phyloP scores from a whole-genome alignment of 2,329 filamentous ascomycete genomes.

The Calonectria fujianensis region DNA sequence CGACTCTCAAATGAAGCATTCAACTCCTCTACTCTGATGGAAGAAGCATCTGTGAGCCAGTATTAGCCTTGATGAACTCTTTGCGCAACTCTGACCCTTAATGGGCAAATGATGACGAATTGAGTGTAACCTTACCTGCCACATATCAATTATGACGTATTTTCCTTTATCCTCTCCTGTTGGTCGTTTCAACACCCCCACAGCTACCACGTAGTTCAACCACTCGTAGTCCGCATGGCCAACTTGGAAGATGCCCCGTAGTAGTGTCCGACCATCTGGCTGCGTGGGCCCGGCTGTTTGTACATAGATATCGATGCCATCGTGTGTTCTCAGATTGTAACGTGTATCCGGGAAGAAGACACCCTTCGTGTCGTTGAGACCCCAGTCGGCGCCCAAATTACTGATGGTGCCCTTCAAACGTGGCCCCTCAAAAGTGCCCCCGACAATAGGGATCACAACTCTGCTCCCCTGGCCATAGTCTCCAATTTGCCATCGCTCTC shows the following conservation, averaged over 20 bases:
- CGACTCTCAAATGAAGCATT: not conserved
- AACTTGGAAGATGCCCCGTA: slow-evolving; percentile 60
- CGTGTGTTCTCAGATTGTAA: slow-evolving; percentile 61
- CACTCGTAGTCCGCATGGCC: slow-evolving; percentile 60
- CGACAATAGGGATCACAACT: slow-evolving; percentile 58
- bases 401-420: slow-evolving; percentile 57
- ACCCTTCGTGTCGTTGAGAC: slow-evolving; percentile 60
- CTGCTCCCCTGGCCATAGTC: slow-evolving; percentile 50
- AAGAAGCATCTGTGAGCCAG: not conserved
- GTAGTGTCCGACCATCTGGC: slow-evolving; percentile 54
- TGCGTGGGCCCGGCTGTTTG: slow-evolving; percentile 61
- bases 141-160: slow-evolving; percentile 55
- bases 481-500: slow-evolving; percentile 48
- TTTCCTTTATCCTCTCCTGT: slow-evolving; percentile 42
- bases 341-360: slow-evolving; percentile 62
- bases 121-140: slow-evolving; percentile 42
- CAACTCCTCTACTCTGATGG: not conserved
- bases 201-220: slow-evolving; percentile 60
- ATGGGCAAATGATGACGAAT: not conserved
- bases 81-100: not conserved
- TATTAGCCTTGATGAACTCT: not conserved
- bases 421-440: slow-evolving; percentile 61
- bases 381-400: slow-evolving; percentile 61
- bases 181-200: slow-evolving; percentile 45
- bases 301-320: slow-evolving; percentile 62